Base-by-base conservation (phyloP, 805 yeast species). In the Cyberlindnera petersonii region DNA sequence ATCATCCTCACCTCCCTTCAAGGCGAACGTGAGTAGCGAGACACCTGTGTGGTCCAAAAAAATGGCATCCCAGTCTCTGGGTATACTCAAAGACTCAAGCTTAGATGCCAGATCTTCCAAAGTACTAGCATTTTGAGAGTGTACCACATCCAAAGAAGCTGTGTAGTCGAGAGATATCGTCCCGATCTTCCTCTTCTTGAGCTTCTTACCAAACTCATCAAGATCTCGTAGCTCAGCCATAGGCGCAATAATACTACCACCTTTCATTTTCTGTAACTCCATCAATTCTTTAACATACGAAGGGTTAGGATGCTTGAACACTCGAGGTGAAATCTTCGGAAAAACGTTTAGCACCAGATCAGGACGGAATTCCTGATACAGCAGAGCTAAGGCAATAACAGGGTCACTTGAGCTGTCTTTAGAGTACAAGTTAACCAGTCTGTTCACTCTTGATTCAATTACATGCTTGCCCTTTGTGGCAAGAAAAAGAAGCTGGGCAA, bases 401-500 rank as follows among this genome's bases (percentile, higher is more conserved):
- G 54, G 47, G 14, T 43, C 43, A 1, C 58, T 49, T 3, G 33
- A 46, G 7, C 35, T 36, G 28, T 47, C 50, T 26, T 52, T 58
- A 9, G 33, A 24, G 26, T 51, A 47, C 21, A 59, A 43, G 5
- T 50, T 46, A 9, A 44, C 24, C 5, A 66, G 34, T 10, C 56
- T 35, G 7, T 44, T 40, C 6, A 65, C 40, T 32, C 61, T 57
- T 56, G 60, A 52, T 1, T 53, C 45, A 24, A 48, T 59, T 4
- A 65, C 56, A 28, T 64, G 64, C 1, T 37, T 42, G 2, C 40
- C 39, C n/a, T 48, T 51, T 0, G 68, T 59, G 3, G 55, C 37
- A 50, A 66, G 54, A 26, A 65, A 48, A 5, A 68, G 37, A 3
- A 67, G 34, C 28, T 59, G 60, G 1, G 68, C 60, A 17, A 65